These are phyloP conservation scores for Serendipita vermifera DNA, from an alignment of 768 basidiomycete genomes.

Conservation along the genomic window DNA sequence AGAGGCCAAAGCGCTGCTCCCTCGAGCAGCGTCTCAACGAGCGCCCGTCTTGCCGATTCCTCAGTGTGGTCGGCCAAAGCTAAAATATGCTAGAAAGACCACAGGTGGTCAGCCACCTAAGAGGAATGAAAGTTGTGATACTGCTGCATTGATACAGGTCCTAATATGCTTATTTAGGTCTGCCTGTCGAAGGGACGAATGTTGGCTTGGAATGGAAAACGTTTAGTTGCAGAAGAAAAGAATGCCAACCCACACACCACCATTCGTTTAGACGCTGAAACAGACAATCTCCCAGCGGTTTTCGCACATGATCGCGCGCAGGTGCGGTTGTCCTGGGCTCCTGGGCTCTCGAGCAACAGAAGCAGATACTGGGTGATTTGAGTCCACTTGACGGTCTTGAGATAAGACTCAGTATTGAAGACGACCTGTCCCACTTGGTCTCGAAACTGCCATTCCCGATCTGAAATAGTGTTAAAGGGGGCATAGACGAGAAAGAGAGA, in stretches of 20 bases:
- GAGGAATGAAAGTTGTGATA: too few species aligned
- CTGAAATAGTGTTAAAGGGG: background rate
- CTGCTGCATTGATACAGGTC: too few species aligned
- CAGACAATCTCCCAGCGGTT: slow-evolving; percentile 1
- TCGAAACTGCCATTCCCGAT: background rate
- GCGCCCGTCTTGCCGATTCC: too few species aligned
- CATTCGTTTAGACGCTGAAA: background rate
- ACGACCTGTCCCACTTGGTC: background rate
- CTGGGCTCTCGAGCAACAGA: background rate
- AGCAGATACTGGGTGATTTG: slow-evolving; percentile 5
- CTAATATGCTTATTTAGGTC: slow-evolving; percentile 6
- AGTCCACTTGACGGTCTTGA: background rate
- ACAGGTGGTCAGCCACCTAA: background rate
- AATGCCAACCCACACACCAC: background rate
- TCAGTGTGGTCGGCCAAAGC: too few species aligned
- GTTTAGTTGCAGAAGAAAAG: too few species aligned
- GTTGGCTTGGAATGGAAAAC: background rate
- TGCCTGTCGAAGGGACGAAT: background rate
- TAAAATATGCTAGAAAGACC: background rate
- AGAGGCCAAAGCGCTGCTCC: background rate
- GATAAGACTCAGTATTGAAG: background rate
- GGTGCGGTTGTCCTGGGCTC: slow-evolving; percentile 1
- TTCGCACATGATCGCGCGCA: slow-evolving; percentile 3
- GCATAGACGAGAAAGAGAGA: background rate
- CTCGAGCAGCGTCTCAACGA: too few species aligned